A percentile compares a stretch with the other conserved stretches of the same genome.
Conservation (phyloP, 2,329 filamentous ascomycete genomes). For the Colletotrichum somersetense region DNA sequence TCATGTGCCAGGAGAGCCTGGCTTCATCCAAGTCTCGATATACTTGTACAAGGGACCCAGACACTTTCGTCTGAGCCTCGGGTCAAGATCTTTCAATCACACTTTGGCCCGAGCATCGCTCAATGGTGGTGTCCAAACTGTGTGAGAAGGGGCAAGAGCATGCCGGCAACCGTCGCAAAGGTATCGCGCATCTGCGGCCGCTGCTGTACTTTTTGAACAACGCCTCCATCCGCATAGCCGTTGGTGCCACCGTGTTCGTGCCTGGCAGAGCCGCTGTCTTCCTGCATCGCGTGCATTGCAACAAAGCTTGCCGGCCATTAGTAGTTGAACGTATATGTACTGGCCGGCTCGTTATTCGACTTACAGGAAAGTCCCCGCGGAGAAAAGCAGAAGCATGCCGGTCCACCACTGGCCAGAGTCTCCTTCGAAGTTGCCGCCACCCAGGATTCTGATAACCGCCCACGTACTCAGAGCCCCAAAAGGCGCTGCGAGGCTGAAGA, state of each 20-base stretch:
- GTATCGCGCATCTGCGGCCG: constrained; percentile 76
- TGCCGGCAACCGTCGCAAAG: constrained; percentile 78
- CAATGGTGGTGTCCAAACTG: constrained; percentile 82
- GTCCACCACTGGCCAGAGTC: constrained; percentile 85
- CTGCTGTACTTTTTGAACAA: constrained; percentile 63
- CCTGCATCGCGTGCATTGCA: constrained; percentile 98
- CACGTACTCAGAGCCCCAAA: constrained; percentile 88
- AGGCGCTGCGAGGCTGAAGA: constrained; percentile 93
- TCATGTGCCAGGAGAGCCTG: constrained; percentile 27
- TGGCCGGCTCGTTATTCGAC: constrained; percentile 48
- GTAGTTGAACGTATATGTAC: background rate
- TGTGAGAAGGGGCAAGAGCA: constrained; percentile 82
- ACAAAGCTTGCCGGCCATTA: constrained; percentile 75
- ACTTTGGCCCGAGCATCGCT: background rate
- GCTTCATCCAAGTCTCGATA: constrained; percentile 12
- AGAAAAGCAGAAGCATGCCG: constrained; percentile 93
- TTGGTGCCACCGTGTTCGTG: constrained; percentile 67
- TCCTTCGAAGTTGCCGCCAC: constrained; percentile 69
- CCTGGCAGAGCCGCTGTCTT: constrained; percentile 67
- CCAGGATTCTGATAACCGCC: constrained; percentile 80
- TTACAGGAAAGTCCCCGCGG: constrained; percentile 94
- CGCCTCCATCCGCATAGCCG: constrained; percentile 60
- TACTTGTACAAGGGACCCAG: constrained; percentile 9
- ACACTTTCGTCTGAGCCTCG: background rate
- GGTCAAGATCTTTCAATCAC: background rate